Percentiles rank a stretch among this genome's conserved stretches.
phyloP scores from a whole-genome alignment of 2,329 filamentous ascomycete species.

The Aureobasidium sp. region DNA sequence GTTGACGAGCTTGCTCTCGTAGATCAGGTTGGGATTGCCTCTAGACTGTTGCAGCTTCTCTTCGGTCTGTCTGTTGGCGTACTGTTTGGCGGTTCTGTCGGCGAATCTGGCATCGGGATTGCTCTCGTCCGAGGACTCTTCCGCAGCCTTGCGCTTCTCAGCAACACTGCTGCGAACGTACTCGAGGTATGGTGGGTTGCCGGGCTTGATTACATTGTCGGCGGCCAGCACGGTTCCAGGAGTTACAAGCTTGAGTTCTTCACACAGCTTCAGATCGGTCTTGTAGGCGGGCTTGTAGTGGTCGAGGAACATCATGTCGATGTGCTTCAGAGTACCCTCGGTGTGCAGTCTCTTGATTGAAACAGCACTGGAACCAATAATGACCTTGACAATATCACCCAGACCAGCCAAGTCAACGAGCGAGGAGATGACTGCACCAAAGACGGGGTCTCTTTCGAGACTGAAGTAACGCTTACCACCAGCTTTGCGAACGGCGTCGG shows the following conservation, averaged over 20 bases:
- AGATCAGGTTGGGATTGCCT: conserved; percentile 60
- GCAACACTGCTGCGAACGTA: conserved; percentile 61
- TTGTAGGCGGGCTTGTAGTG: conserved; percentile 74
- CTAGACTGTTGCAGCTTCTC: conserved; percentile 36
- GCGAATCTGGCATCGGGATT: conserved; percentile 36
- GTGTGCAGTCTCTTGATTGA: conserved; percentile 55
- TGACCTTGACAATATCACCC: conserved; percentile 60
- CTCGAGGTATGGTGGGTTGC: conserved; percentile 62
- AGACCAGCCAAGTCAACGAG: conserved; percentile 70
- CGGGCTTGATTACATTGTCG: conserved; percentile 66
- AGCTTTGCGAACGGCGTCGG: conserved; percentile 54
- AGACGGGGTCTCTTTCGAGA: conserved; percentile 67
- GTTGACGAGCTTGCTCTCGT: conserved; percentile 56
- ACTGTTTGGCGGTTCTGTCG: conserved; percentile 43
- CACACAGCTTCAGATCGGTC: conserved; percentile 68
- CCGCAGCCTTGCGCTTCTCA: conserved; percentile 49
- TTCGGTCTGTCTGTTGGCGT: conserved; percentile 40
- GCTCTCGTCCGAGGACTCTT: conserved; percentile 24
- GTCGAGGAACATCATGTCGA: conserved; percentile 72
- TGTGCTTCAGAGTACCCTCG: conserved; percentile 47
- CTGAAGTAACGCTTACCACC: conserved; percentile 63
- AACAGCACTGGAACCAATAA: conserved; percentile 63
- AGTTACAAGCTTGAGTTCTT: conserved; percentile 59
- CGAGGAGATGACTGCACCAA: conserved; percentile 60
- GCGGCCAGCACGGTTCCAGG: conserved; percentile 58